These are phyloP conservation scores for Pyropia haitanensis DNA, from an alignment of 23 red algal species.

Conservation along the genomic window DNA sequence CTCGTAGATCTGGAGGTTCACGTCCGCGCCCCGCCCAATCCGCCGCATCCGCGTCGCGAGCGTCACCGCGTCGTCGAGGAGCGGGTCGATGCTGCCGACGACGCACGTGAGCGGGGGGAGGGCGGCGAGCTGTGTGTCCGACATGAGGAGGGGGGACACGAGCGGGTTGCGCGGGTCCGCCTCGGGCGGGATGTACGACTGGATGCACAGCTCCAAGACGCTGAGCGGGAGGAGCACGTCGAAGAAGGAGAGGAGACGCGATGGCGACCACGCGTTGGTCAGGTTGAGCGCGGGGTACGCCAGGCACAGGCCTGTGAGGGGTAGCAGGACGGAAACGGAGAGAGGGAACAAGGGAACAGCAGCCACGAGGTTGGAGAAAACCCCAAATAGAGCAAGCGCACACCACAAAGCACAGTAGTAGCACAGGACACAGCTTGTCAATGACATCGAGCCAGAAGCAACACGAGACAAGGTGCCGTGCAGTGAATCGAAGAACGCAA, in stretches of 20 bases:
- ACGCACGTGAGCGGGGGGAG: constrained; percentile 52
- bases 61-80: constrained; percentile 68
- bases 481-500: neutral
- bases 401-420: too few relatives aligned
- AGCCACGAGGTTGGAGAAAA: constrained; percentile 2
- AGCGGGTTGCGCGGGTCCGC: constrained; percentile 15
- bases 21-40: constrained; percentile 6
- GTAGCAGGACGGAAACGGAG: too few relatives aligned
- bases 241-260: constrained; percentile 84
- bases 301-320: constrained; percentile 14
- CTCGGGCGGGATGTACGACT: constrained; percentile 55
- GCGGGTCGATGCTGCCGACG: constrained; percentile 63
- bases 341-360: too few relatives aligned
- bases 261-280: constrained; percentile 69
- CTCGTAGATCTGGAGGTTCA: constrained; percentile 22
- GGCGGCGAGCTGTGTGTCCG: constrained; percentile 19
- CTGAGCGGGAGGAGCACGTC: constrained; percentile 71
- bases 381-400: neutral
- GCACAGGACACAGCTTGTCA: too few relatives aligned
- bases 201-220: constrained; percentile 69
- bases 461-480: too few relatives aligned
- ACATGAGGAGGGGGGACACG: constrained; percentile 44
- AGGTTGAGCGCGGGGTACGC: constrained; percentile 88
- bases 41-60: constrained; percentile 42
- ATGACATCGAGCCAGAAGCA: too few relatives aligned